These are phyloP conservation scores for Hygrophila difformis DNA, from an alignment of 257 asterid species.

Conservation along the genomic window DNA sequence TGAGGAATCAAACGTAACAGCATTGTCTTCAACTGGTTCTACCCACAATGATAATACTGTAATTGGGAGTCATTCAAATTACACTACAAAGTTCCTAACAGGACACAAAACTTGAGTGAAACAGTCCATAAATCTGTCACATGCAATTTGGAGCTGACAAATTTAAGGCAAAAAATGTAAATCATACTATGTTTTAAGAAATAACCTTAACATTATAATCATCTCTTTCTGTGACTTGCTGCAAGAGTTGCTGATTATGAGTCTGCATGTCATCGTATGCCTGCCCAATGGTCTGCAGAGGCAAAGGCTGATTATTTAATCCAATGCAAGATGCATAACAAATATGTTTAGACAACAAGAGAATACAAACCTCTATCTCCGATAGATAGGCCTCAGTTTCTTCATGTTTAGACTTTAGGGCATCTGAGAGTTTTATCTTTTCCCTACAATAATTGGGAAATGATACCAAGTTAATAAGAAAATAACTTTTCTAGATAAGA, in stretches of 20 bases:
- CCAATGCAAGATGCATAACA: conserved; percentile 12
- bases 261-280: conserved; percentile 98
- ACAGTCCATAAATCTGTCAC: too few relatives aligned
- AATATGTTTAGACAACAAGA: not conserved
- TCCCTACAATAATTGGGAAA: too few relatives aligned
- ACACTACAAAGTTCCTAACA: too few relatives aligned
- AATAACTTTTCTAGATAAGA: too few relatives aligned
- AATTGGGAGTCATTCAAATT: too few relatives aligned
- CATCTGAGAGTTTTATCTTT: conserved; percentile 48
- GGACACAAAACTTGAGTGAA: too few relatives aligned
- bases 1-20: too few relatives aligned
- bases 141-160: too few relatives aligned
- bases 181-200: too few relatives aligned
- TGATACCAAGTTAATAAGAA: conserved; percentile 7
- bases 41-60: too few relatives aligned
- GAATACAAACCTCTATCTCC: conserved; percentile 76
- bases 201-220: conserved; percentile 88
- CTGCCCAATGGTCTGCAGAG: conserved; percentile 85
- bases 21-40: too few relatives aligned
- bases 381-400: conserved; percentile 91
- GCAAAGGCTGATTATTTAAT: conserved; percentile 18
- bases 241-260: conserved; percentile 94
- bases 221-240: conserved; percentile 91
- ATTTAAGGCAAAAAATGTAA: too few relatives aligned
- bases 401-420: conserved; percentile 70